Base-by-base conservation (phyloP, 2,329 filamentous ascomycete species). In the Exophiala spinifera region DNA sequence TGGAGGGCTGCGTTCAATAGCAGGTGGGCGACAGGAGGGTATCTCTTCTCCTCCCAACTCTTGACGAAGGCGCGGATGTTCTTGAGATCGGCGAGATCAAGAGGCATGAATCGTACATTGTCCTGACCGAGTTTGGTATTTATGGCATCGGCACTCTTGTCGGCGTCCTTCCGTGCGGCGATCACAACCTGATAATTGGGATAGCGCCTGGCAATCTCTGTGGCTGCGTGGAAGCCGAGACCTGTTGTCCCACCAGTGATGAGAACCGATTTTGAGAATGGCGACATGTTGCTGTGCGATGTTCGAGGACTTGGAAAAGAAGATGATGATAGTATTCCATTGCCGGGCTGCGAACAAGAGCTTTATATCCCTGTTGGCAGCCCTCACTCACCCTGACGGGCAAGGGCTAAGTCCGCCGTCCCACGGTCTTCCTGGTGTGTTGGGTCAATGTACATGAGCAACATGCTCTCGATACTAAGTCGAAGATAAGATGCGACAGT, bases 1-100 rank as follows among this genome's bases (percentile, higher is more conserved):
- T 81, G 76, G 0, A 79, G 55, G 0, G 66, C 77, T 1, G 77
- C 77, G 49, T 81, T 80, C 17, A 79, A 65, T n/a, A 78, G 56
- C 4, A 81, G 69, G 3, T 69, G 64, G 46, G 71, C 66, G 53
- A 80, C 75, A 0, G 74, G 73, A 3, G 76, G 71, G 20, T 70
- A 68, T 1, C 66, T 58, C 6, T 65, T 65, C 2, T 61, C 43
- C 2, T 61, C 53, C 69, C 70, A 79, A 1, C 64, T 42, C n/a
- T 64, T 44, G 15, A 65, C 74, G 53, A 76, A 80, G 8, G 60
- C 36, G n/a, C 75, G 72, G 14, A 79, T 67, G 10, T 70, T 73
- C 14, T 64, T 51, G 1, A 69, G 55, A 43, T 65, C 64, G n/a
- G 69, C 66, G 2, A 81, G 70, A 58, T 80, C 75, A 3, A 80